A percentile compares a stretch with the other conserved stretches of the same genome.
Evolutionary conservation across 1,284 basidiomycete genomes (phyloP).

Genomic region (Cystobasidium pallidum): DNA sequence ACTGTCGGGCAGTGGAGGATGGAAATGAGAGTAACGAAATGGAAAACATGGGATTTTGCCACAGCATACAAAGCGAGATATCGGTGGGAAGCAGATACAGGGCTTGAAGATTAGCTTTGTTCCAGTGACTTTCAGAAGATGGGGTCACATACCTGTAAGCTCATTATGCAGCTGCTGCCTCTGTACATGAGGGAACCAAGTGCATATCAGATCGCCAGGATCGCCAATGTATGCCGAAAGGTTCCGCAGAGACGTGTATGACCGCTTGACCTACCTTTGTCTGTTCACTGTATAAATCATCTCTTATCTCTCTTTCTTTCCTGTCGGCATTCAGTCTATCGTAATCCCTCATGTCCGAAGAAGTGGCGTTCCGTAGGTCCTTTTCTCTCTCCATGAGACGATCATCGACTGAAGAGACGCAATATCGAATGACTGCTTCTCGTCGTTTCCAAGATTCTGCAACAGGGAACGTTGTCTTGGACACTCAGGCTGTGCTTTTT

Average conservation of each 20-base stretch:
- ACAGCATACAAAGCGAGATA: not conserved
- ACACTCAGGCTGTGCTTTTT: not conserved
- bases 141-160: conserved; percentile 29
- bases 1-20: not conserved
- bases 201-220: not conserved
- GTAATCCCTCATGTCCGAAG: conserved; percentile 15
- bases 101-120: not conserved
- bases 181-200: not conserved
- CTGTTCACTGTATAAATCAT: conserved; percentile 40
- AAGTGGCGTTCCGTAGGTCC: conserved; percentile 25
- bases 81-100: not conserved
- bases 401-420: conserved; percentile 33
- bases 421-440: conserved; percentile 36
- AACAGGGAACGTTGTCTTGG: not conserved
- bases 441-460: conserved; percentile 36
- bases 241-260: too few species aligned
- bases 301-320: conserved; percentile 22
- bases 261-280: conserved; percentile 23
- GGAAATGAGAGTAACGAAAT: not conserved
- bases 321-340: conserved; percentile 37
- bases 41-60: not conserved
- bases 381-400: conserved; percentile 17
- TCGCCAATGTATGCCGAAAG: too few species aligned
- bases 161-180: conserved; percentile 43
- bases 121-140: not conserved